Evolutionary conservation across 164 flowering plant species (phyloP).

Genomic region (Dillenia suffruticosa): DNA sequence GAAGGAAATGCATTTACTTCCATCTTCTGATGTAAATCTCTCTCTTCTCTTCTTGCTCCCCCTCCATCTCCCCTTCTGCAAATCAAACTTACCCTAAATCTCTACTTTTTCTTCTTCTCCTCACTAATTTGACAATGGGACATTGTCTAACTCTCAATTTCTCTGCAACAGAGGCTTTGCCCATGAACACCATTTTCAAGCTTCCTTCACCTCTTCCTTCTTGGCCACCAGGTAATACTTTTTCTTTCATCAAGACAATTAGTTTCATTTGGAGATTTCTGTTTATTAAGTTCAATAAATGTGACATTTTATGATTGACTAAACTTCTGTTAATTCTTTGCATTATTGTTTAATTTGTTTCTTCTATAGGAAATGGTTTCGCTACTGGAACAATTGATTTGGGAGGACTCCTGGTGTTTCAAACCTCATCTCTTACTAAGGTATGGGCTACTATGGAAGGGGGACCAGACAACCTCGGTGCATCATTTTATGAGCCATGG

Average conservation of each 20-base stretch:
- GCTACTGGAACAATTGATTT: constrained; percentile 68
- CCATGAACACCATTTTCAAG: constrained; percentile 48
- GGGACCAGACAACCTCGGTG: constrained; percentile 62
- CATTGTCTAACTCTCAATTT: constrained; percentile 14
- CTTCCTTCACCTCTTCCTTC: constrained; percentile 53
- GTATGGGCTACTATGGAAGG: constrained; percentile 72
- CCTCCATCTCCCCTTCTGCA: too few relatives aligned
- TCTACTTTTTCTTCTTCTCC: too few relatives aligned
- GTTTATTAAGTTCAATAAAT: neutral
- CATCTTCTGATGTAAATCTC: too few relatives aligned
- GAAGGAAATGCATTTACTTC: too few relatives aligned
- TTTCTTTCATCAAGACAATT: too few relatives aligned
- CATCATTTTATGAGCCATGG: constrained; percentile 66
- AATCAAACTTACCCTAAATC: too few relatives aligned
- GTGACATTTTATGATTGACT: too few relatives aligned
- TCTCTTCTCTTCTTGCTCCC: too few relatives aligned
- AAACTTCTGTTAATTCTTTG: neutral
- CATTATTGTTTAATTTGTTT: constrained; percentile 1
- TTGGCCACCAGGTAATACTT: constrained; percentile 42
- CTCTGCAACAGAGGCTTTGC: constrained; percentile 15
- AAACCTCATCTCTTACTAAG: constrained; percentile 53
- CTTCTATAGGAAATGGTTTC: constrained; percentile 55
- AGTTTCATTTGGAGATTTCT: neutral
- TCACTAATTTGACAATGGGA: constrained; percentile 25
- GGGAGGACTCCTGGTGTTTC: constrained; percentile 65